Base-by-base conservation (phyloP, 345 rosid genomes). In the Pelargonium nanum region DNA sequence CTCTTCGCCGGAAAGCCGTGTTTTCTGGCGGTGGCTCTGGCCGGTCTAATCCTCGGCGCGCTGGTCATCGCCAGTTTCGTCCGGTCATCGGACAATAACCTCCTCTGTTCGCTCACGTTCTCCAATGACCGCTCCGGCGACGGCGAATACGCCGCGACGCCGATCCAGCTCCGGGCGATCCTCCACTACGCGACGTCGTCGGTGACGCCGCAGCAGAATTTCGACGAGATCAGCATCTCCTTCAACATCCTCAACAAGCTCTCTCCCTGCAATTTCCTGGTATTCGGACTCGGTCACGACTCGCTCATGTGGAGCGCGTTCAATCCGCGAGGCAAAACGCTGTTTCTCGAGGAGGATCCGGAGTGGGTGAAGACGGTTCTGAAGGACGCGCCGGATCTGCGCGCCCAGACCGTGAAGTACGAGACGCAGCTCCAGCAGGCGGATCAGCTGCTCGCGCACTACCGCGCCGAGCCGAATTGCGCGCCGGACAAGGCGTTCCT, bases 281-380 rank as follows among this genome's bases (percentile, higher is more conserved):
- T 83, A 26, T 83, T 83, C 57, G 88, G 88, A 6, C 74, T 83
- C 6, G 88, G 88, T 22, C 71, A 66, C 62, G 88, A 83, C 62
- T 83, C 88, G 8, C 77, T 80, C 28, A 80, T 83, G 85, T 83
- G 88, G 88, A 65, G 65, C 19, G 68, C 85, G 1, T 65, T 83
- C 8, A 83, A 83, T 30, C 82, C 83, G 23, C 75, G 72, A 1
- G 86, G 84, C 63, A 72, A 68, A 53, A 81, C 86, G 19, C 0
- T 79, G 2, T 84, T 81, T 70, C 86, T 84, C 34, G 89, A 79
- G 55, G 89, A 84, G 59, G 86, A 78, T 20, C 76, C 81, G 12
- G 63, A 61, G 28, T 73, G 81, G 74, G 57, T 81, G 45, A 66
- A 59, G 53, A 45, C 63, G 0, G 76, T 77, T 20, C 72, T 75